Evolutionary conservation across 148 eudicot species (phyloP).

Genomic region (Euryodendron excelsum): DNA sequence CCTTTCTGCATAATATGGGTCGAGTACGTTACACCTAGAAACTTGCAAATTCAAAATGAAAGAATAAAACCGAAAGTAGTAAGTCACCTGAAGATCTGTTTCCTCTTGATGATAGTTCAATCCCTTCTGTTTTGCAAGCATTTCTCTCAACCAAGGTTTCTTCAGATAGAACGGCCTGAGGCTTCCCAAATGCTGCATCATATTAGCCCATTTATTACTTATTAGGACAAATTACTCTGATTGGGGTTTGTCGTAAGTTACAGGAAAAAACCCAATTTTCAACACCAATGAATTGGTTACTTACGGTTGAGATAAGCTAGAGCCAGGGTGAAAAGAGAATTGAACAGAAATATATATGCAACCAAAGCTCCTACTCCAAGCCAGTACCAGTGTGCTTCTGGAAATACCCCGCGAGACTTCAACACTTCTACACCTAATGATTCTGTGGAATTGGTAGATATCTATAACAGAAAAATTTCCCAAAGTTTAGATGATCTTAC

Average conservation of each 20-base stretch:
- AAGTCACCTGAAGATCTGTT: conserved; percentile 8
- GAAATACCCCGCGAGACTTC: conserved; percentile 47
- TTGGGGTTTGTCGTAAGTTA: neutral
- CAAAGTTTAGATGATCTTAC: conserved; percentile 1
- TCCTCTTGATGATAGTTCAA: conserved; percentile 8
- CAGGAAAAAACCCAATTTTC: neutral
- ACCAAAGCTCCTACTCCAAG: conserved; percentile 52
- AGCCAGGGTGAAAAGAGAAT: conserved; percentile 33
- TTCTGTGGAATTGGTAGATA: conserved; percentile 1
- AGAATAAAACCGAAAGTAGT: neutral
- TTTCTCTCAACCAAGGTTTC: conserved; percentile 39
- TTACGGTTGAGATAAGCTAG: conserved; percentile 56
- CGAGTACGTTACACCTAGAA: neutral
- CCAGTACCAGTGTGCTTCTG: conserved; percentile 64
- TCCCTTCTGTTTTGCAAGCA: conserved; percentile 10
- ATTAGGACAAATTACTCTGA: neutral
- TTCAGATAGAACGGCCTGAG: conserved; percentile 54
- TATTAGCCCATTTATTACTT: too few relatives aligned
- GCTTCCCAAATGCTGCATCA: conserved; percentile 21
- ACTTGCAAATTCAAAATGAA: neutral
- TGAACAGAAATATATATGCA: conserved; percentile 48
- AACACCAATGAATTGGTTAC: neutral
- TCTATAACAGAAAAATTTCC: neutral
- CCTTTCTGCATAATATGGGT: conserved; percentile 29
- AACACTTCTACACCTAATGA: conserved; percentile 38